These are phyloP conservation scores for Beauveria varroae DNA, from an alignment of 2,329 filamentous ascomycete species.

Conservation along the genomic window DNA sequence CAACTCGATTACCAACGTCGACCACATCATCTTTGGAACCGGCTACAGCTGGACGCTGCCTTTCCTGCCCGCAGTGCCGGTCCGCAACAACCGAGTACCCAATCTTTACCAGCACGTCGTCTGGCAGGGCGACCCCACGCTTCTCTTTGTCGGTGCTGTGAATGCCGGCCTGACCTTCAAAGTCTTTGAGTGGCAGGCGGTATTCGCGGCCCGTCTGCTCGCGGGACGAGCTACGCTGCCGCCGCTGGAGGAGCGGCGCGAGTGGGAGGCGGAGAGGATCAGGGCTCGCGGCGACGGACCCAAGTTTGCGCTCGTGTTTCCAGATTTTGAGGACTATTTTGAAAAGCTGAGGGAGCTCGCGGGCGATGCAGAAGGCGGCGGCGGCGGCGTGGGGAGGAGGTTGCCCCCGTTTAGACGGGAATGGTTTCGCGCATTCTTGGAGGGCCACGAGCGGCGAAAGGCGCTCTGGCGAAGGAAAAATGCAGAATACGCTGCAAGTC, in stretches of 20 bases:
- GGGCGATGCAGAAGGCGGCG: constrained; percentile 33
- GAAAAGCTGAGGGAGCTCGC: constrained; percentile 44
- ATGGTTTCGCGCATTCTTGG: constrained; percentile 45
- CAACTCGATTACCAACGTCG: constrained; percentile 42
- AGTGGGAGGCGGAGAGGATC: constrained; percentile 52
- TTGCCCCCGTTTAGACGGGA: constrained; percentile 36
- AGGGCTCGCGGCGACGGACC: constrained; percentile 46
- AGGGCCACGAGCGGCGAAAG: constrained; percentile 48
- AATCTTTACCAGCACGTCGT: constrained; percentile 52
- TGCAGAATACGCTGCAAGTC: not conserved
- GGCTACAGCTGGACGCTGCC: constrained; percentile 59
- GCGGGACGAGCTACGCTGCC: constrained; percentile 48
- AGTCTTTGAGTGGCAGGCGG: constrained; percentile 62
- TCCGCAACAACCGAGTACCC: constrained; percentile 48
- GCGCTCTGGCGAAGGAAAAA: not conserved
- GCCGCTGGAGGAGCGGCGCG: constrained; percentile 35
- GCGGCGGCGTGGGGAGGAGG: constrained; percentile 29
- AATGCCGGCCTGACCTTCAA: constrained; percentile 56
- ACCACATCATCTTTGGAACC: constrained; percentile 59
- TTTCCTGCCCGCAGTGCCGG: constrained; percentile 45
- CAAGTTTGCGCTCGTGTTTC: constrained; percentile 49
- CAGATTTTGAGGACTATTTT: constrained; percentile 59
- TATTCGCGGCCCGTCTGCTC: constrained; percentile 50
- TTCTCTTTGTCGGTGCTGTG: constrained; percentile 53
- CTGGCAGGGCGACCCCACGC: constrained; percentile 43